Base-by-base conservation (phyloP, 805 yeast genomes). In the Diddensiella transvaalensis region DNA sequence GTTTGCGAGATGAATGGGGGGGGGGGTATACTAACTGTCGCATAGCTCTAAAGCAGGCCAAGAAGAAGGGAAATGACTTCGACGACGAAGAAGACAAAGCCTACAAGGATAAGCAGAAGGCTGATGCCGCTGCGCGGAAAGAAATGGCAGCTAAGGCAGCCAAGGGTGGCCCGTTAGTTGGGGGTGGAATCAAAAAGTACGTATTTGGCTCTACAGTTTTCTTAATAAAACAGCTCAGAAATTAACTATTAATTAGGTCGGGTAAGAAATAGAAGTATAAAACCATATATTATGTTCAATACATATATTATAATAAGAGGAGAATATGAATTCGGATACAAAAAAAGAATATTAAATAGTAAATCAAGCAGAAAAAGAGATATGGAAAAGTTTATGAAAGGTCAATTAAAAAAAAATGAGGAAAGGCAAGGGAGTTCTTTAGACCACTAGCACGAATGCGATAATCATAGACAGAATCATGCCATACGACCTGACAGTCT, bases 121-220 rank as follows among this genome's bases (percentile, higher is more conserved):
- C 95, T 49, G 97, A 87, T 54, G 96, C 91, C 59, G 86, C 85
- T 64, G 96, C 96, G 24, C 83, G 82, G 71, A 91, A 90, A 72
- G 95, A 85, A 47, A 77, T 91, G 82, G 88, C 91, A 56, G 80
- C 84, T 45, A 81, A 85, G 70, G 93, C 96, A 51, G 74, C 85
- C 60, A 80, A 85, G 63, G 96, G 96, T 57, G 96, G 96, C 47
- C 96, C 96, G 32, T 72, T 90, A 61, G 82, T 82, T 47, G 90
- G 95, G 55, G 96, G 96, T 46, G 98, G 98, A 52, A 90, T 90
- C 74, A 90, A 91, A 79, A 91, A 90, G 80, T 84, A 43, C 42
- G 63, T n/a, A n/a, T n/a, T n/a, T n/a, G n/a, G n/a, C n/a, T n/a
- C n/a, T n/a, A n/a, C n/a, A n/a, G n/a, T n/a, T n/a, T n/a, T n/a